A percentile compares a stretch with the other conserved stretches of the same genome.
Conservation (phyloP, 352 stramenopile species). For the Phytopythium boreale region DNA sequence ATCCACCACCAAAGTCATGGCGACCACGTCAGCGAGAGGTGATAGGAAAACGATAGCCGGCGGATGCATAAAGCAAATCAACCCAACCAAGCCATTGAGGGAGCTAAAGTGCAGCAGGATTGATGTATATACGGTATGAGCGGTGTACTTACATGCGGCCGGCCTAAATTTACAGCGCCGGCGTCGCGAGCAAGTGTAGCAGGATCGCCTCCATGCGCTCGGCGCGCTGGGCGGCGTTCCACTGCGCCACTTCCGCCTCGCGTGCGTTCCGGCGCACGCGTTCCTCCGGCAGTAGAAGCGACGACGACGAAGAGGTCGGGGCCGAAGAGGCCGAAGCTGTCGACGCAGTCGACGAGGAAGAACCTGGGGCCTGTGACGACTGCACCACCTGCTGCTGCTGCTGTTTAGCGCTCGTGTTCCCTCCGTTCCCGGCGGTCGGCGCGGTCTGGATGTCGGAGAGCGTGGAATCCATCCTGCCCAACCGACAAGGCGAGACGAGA, state of each 20-base stretch:
- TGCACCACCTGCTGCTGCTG: constrained; percentile 9
- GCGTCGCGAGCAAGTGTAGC: constrained; percentile 61
- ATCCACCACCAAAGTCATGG: too few relatives aligned
- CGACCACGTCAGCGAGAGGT: too few relatives aligned
- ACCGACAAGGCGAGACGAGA: constrained; percentile 50
- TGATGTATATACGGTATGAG: background rate
- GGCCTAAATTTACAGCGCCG: constrained; percentile 22
- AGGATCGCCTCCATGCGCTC: constrained; percentile 76
- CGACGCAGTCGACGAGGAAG: constrained; percentile 32
- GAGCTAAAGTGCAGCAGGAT: constrained; percentile 1
- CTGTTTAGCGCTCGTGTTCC: background rate
- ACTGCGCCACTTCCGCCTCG: constrained; percentile 54
- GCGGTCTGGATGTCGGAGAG: constrained; percentile 12
- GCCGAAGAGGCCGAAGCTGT: constrained; percentile 23
- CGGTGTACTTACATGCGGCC: background rate
- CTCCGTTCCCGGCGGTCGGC: constrained; percentile 4
- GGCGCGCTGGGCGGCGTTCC: constrained; percentile 46
- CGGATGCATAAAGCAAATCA: background rate
- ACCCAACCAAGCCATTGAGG: background rate
- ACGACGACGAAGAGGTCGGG: background rate
- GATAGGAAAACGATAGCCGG: too few relatives aligned
- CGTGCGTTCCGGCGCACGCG: constrained; percentile 49
- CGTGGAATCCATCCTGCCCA: constrained; percentile 5
- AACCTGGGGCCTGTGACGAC: constrained; percentile 8
- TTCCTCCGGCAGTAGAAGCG: constrained; percentile 45